These are phyloP conservation scores for Coemansia biformis DNA, from an alignment of 192 early-diverging fungal genomes.

Conservation along the genomic window DNA sequence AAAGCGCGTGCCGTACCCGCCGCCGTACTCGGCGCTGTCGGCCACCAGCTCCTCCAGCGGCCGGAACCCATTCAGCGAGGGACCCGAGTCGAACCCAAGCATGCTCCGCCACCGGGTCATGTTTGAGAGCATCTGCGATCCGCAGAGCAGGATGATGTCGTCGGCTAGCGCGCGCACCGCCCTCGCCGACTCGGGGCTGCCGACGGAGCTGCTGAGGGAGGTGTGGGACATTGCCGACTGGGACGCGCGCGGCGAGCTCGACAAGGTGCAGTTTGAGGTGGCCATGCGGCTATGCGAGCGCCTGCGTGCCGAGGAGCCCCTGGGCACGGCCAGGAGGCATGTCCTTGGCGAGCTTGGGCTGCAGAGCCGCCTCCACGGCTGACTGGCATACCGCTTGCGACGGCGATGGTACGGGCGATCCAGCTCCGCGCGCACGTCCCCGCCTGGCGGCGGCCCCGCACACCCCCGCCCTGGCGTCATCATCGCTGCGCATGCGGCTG, in stretches of 20 bases:
- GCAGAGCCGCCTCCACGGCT: slow-evolving; percentile 19
- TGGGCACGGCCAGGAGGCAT: slow-evolving; percentile 18
- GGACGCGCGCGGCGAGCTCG: slow-evolving; percentile 76
- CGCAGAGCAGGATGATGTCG: slow-evolving; percentile 26
- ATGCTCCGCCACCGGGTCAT: slow-evolving; percentile 26
- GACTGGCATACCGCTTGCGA: neutral
- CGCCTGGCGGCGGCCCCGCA: no score
- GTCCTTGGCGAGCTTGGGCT: slow-evolving; percentile 41
- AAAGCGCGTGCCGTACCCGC: slow-evolving; percentile 13
- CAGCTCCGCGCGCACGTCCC: no score
- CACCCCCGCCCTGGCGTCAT: no score
- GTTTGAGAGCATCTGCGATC: slow-evolving; percentile 37
- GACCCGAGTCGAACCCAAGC: slow-evolving; percentile 53
- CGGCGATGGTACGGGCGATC: no score
- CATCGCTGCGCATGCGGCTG: no score
- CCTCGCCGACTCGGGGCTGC: slow-evolving; percentile 61
- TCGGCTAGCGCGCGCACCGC: slow-evolving; percentile 16
- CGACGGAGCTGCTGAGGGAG: slow-evolving; percentile 59
- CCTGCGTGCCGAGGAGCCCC: slow-evolving; percentile 26
- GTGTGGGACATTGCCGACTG: slow-evolving; percentile 75
- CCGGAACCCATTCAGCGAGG: slow-evolving; percentile 67
- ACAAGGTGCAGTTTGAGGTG: slow-evolving; percentile 76
- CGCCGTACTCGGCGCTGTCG: slow-evolving; percentile 45
- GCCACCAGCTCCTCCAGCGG: slow-evolving; percentile 24
- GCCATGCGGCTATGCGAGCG: slow-evolving; percentile 67